Percentiles rank a stretch among this genome's conserved stretches.
Evolutionary conservation across 805 yeast species (phyloP).

Genomic region (Kodamaea hsintzibuensis): DNA sequence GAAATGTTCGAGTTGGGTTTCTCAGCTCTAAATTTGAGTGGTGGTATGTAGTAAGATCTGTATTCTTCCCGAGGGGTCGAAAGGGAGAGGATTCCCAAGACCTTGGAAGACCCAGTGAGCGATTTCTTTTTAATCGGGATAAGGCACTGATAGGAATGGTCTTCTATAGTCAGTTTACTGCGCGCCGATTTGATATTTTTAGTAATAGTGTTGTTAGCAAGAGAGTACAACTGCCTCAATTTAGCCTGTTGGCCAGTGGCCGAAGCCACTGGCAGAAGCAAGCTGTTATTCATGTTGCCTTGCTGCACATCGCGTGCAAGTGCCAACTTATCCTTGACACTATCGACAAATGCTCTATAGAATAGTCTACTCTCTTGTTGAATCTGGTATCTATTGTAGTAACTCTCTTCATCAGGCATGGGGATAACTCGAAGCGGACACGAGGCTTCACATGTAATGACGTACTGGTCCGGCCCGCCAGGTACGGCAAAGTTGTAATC

Average conservation of each 20-base stretch:
- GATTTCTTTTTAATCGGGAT: slow-evolving; percentile 35
- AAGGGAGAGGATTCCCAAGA: slow-evolving; percentile 33
- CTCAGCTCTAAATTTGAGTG: slow-evolving; percentile 25
- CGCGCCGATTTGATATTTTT: slow-evolving; percentile 14
- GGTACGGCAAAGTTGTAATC: slow-evolving; percentile 27
- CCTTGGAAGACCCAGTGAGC: slow-evolving; percentile 32
- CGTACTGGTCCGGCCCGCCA: slow-evolving; percentile 30
- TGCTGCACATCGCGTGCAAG: slow-evolving; percentile 19
- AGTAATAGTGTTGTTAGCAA: slow-evolving; percentile 21
- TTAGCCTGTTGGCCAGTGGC: slow-evolving; percentile 17
- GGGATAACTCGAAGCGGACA: slow-evolving; percentile 41
- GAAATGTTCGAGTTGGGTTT: slow-evolving; percentile 12
- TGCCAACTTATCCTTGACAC: slow-evolving; percentile 29
- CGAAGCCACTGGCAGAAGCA: slow-evolving; percentile 9
- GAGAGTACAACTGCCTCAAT: slow-evolving; percentile 34
- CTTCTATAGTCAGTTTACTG: slow-evolving; percentile 19
- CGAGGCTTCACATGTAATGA: slow-evolving; percentile 35
- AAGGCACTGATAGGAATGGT: slow-evolving; percentile 31
- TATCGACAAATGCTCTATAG: slow-evolving; percentile 36
- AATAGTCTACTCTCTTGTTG: slow-evolving; percentile 24
- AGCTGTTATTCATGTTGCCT: slow-evolving; percentile 10
- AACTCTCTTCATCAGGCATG: slow-evolving; percentile 20
- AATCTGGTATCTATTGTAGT: slow-evolving; percentile 16
- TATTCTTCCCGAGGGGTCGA: slow-evolving; percentile 36
- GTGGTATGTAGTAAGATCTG: slow-evolving; percentile 32